Conservation (phyloP, 768 basidiomycete genomes). For the Suillus placidus region DNA sequence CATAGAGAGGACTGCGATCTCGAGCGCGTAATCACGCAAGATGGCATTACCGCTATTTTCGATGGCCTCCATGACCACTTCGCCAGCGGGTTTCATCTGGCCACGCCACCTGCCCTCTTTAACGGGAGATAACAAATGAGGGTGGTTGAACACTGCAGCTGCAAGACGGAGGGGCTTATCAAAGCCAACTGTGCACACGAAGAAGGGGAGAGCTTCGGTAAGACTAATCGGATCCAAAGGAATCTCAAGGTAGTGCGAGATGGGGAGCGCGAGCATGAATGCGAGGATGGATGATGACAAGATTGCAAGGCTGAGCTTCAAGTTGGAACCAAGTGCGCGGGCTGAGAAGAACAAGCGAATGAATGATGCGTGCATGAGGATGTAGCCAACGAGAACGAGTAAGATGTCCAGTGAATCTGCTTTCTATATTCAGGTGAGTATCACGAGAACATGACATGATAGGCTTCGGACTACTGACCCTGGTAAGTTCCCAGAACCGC, state of each 20-base stretch:
- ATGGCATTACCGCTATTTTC: slow-evolving; percentile 79
- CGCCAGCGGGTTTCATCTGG: slow-evolving; percentile 73
- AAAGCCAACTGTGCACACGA: slow-evolving; percentile 97
- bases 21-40: slow-evolving; percentile 90
- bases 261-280: slow-evolving; percentile 81
- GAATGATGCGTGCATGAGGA: slow-evolving; percentile 96
- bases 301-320: slow-evolving; percentile 73
- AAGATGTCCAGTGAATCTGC: slow-evolving; percentile 96
- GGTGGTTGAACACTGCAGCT: slow-evolving; percentile 85
- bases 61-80: slow-evolving; percentile 85
- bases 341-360: slow-evolving; percentile 88
- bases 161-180: slow-evolving; percentile 96
- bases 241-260: slow-evolving; percentile 75
- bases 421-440: slow-evolving; percentile 51
- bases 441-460: slow-evolving; percentile 12
- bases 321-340: slow-evolving; percentile 77
- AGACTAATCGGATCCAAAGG: slow-evolving; percentile 91
- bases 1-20: slow-evolving; percentile 85
- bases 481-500: slow-evolving; percentile 86
- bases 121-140: slow-evolving; percentile 51
- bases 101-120: slow-evolving; percentile 43
- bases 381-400: slow-evolving; percentile 89
- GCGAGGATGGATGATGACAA: slow-evolving; percentile 80
- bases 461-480: slow-evolving; percentile 45
- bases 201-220: slow-evolving; percentile 95